These are phyloP conservation scores for Beauveria pseudobassiana DNA, from an alignment of 2,329 filamentous ascomycete species.

Conservation along the genomic window DNA sequence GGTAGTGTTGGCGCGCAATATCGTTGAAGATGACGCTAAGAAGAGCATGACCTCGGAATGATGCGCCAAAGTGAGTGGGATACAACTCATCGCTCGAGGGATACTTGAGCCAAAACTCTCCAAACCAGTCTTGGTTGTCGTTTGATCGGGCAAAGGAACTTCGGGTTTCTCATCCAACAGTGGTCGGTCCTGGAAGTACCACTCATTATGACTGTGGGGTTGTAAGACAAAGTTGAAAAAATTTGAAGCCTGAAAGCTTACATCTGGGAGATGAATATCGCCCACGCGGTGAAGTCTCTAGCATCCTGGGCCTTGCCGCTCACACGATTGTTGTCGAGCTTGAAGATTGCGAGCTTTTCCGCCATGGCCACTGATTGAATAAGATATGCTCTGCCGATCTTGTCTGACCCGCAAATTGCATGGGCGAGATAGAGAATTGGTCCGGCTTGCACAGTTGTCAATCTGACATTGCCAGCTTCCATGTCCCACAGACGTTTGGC, in stretches of 20 bases:
- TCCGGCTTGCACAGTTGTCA: constrained; percentile 31
- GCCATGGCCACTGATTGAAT: constrained; percentile 26
- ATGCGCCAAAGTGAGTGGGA: constrained; percentile 19
- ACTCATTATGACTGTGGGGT: constrained; percentile 18
- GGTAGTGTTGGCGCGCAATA: constrained; percentile 13
- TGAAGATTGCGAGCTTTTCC: constrained; percentile 24
- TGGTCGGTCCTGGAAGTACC: constrained; percentile 21
- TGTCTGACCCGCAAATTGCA: constrained; percentile 26
- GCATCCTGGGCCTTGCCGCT: constrained; percentile 17
- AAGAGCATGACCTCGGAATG: constrained; percentile 21
- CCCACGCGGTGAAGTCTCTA: constrained; percentile 26
- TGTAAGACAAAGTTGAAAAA: not conserved
- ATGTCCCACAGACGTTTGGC: constrained; percentile 32
- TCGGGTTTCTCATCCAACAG: constrained; percentile 22
- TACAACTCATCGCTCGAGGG: constrained; percentile 19
- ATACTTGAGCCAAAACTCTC: constrained; percentile 30
- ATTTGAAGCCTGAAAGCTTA: constrained; percentile 11
- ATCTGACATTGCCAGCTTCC: constrained; percentile 18
- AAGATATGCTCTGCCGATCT: constrained; percentile 28
- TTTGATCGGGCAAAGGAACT: constrained; percentile 23
- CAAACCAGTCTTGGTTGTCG: constrained; percentile 22
- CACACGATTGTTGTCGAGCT: constrained; percentile 7
- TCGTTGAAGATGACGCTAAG: constrained; percentile 30
- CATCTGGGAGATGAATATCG: constrained; percentile 28
- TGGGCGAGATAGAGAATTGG: constrained; percentile 25